Percentiles rank a stretch among this genome's conserved stretches.
Conservation (phyloP, 768 basidiomycete species). For the Ramaria sp. region DNA sequence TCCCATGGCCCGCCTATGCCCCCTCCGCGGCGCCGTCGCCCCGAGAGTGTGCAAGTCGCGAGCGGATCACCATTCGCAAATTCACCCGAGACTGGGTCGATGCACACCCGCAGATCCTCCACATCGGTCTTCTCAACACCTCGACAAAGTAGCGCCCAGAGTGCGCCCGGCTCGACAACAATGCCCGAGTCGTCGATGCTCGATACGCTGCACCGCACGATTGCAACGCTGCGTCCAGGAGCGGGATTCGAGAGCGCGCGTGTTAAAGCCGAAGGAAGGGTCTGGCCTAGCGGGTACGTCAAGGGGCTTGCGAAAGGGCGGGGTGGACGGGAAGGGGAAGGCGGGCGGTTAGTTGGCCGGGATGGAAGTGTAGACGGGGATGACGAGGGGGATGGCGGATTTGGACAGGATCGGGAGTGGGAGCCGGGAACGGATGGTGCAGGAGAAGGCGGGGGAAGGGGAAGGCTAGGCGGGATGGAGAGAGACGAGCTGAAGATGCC, state of each 20-base stretch:
- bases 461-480: neutral
- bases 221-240: neutral
- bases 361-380: neutral
- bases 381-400: neutral
- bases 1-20: slow-evolving; percentile 13
- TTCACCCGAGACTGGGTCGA: neutral
- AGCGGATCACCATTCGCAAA: neutral
- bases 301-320: neutral
- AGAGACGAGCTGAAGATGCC: neutral
- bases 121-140: neutral
- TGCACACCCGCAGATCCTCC: neutral
- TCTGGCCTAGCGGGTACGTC: neutral
- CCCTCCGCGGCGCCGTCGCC: slow-evolving; percentile 37
- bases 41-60: slow-evolving; percentile 52
- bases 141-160: neutral
- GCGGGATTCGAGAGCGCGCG: slow-evolving; percentile 3
- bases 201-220: slow-evolving; percentile 1
- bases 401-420: neutral
- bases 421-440: neutral
- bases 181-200: neutral
- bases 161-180: neutral
- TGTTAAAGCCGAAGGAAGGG: slow-evolving; percentile 1
- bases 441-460: neutral
- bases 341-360: neutral
- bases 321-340: neutral